Conservation (phyloP, 140 eudicot genomes). For the Anethum foeniculum region DNA sequence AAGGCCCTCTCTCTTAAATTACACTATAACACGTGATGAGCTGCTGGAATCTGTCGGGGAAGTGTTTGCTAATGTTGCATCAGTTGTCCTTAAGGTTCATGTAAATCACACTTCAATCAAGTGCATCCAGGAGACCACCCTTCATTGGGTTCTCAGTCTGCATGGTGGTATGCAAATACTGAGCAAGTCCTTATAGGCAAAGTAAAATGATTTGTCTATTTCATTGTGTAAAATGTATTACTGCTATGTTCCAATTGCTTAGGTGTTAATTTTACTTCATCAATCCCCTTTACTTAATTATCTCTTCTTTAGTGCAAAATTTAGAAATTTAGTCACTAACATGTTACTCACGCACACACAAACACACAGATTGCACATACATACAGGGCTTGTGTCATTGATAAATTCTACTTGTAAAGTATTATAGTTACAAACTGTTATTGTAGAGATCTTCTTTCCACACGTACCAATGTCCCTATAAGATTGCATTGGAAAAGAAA, state of each 20-base stretch:
- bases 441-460: background rate
- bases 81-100: too few species aligned
- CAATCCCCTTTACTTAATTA: background rate
- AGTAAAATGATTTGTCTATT: background rate
- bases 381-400: background rate
- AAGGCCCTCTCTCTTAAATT: slow-evolving; percentile 58
- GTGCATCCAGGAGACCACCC: too few species aligned
- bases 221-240: background rate
- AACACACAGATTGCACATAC: background rate
- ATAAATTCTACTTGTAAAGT: background rate
- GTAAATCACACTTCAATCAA: slow-evolving; percentile 2
- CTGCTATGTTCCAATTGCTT: background rate
- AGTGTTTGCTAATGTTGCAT: too few species aligned
- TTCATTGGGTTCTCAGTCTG: too few species aligned
- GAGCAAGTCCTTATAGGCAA: background rate
- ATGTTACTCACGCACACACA: background rate
- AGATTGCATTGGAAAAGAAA: background rate
- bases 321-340: background rate
- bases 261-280: background rate
- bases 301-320: background rate
- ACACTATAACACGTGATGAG: slow-evolving; percentile 15
- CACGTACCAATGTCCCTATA: background rate
- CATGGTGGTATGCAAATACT: background rate
- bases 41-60: too few species aligned
- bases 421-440: background rate